Evolutionary conservation across 371 early-diverging fungal species (phyloP).

Genomic region (Sporodiniella umbellata): DNA sequence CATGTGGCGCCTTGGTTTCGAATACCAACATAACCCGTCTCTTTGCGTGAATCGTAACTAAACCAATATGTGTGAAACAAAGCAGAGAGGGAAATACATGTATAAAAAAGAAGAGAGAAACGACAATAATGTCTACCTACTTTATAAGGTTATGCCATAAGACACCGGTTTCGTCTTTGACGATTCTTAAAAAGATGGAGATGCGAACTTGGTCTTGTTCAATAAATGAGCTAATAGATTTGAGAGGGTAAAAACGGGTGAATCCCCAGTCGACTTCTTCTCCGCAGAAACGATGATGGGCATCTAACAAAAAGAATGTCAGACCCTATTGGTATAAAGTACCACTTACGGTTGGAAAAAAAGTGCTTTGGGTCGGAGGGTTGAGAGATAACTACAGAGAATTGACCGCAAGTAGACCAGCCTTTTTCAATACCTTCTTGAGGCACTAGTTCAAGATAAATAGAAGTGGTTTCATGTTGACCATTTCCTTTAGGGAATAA

Average conservation of each 20-base stretch:
- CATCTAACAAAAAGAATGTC: slow-evolving; percentile 45
- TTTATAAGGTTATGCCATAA: slow-evolving; percentile 92
- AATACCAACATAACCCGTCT: slow-evolving; percentile 94
- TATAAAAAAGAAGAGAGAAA: too few relatives aligned
- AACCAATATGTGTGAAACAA: too few relatives aligned
- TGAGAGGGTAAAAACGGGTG: slow-evolving; percentile 55
- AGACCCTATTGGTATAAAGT: too few relatives aligned
- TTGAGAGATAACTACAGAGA: slow-evolving; percentile 75
- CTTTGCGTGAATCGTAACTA: slow-evolving; percentile 82
- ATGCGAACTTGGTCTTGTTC: slow-evolving; percentile 57
- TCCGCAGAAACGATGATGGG: slow-evolving; percentile 80
- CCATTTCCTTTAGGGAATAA: slow-evolving; percentile 90
- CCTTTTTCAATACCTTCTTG: slow-evolving; percentile 58
- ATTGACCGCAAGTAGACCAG: slow-evolving; percentile 76
- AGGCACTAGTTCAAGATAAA: slow-evolving; percentile 83
- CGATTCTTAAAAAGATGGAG: slow-evolving; percentile 74
- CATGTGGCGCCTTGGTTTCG: slow-evolving; percentile 99
- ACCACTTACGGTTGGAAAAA: slow-evolving; percentile 63
- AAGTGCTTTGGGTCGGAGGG: slow-evolving; percentile 61
- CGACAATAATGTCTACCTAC: too few relatives aligned
- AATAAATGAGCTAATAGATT: slow-evolving; percentile 14
- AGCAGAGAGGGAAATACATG: too few relatives aligned
- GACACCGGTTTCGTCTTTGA: slow-evolving; percentile 88
- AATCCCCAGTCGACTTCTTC: slow-evolving; percentile 94
- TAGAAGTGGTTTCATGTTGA: slow-evolving; percentile 59